Percentiles rank a stretch among this genome's conserved stretches.
Conservation (phyloP, 1,284 basidiomycete species). For the Puccinia novopanici region DNA sequence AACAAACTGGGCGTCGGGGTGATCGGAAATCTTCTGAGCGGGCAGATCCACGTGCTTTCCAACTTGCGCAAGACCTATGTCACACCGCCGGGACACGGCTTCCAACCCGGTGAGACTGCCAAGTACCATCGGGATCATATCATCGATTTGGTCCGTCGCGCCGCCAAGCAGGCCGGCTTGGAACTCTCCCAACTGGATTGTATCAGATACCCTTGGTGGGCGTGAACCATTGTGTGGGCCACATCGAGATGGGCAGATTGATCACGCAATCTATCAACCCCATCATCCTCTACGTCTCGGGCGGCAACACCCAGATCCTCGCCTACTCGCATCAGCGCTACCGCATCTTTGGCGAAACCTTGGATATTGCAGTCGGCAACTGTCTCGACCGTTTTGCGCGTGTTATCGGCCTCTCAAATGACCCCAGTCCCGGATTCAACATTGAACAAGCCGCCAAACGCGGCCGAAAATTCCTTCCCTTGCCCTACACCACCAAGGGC, state of each 20-base stretch:
- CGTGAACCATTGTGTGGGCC: conserved; percentile 97
- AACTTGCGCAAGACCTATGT: conserved; percentile 91
- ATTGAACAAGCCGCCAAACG: conserved; percentile 91
- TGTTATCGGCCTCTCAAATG: conserved; percentile 92
- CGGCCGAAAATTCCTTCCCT: conserved; percentile 69
- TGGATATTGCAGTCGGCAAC: conserved; percentile 98
- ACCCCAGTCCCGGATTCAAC: conserved; percentile 96
- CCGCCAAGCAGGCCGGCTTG: conserved; percentile 58
- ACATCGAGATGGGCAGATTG: conserved; percentile 98
- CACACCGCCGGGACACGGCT: conserved; percentile 95
- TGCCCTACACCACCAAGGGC: conserved; percentile 97
- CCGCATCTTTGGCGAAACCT: conserved; percentile 96
- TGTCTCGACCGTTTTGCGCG: conserved; percentile 96
- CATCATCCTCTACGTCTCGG: conserved; percentile 96
- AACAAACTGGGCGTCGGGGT: conserved; percentile 98
- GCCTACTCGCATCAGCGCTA: conserved; percentile 96
- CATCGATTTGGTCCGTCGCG: conserved; percentile 76
- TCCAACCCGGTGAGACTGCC: conserved; percentile 91
- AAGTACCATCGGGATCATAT: conserved; percentile 94
- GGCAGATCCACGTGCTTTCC: conserved; percentile 60
- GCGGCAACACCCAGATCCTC: conserved; percentile 98
- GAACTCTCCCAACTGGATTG: conserved; percentile 3
- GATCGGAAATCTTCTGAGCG: conserved; percentile 70
- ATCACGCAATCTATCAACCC: conserved; percentile 94
- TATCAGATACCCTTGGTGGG: conserved; percentile 83